A percentile compares a stretch with the other conserved stretches of the same genome.
Conservation (phyloP, 257 asterid genomes). For the Nyctanthes arbortristis region DNA sequence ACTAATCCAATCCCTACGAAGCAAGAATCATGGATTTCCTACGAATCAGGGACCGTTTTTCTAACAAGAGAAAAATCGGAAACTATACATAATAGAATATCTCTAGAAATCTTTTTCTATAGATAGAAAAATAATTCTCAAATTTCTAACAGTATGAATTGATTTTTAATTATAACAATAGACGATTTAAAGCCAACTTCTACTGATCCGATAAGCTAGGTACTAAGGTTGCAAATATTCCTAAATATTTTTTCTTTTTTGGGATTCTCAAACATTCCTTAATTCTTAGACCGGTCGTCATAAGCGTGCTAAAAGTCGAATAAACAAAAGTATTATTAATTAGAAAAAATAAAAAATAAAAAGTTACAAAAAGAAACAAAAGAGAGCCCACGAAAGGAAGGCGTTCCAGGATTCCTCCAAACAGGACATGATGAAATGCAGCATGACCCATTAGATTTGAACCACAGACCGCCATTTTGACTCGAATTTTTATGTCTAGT, state of each 20-base stretch:
- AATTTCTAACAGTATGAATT: no score
- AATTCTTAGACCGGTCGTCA: neutral
- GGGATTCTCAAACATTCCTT: slow-evolving; percentile 1
- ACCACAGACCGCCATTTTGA: slow-evolving; percentile 38
- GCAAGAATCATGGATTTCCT: no score
- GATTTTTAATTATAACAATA: no score
- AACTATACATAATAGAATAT: no score
- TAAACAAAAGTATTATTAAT: neutral
- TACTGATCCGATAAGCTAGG: neutral
- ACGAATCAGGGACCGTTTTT: no score
- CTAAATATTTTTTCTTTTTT: no score
- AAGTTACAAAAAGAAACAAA: neutral
- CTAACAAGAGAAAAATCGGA: no score
- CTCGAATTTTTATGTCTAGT: slow-evolving; percentile 32
- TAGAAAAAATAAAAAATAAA: neutral
- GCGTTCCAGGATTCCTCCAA: slow-evolving; percentile 2
- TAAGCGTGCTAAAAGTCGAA: neutral
- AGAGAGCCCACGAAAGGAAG: neutral
- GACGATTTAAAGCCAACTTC: neutral
- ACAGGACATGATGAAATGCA: slow-evolving; percentile 32
- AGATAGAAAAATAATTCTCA: no score
- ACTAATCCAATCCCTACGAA: no score
- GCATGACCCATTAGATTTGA: slow-evolving; percentile 26
- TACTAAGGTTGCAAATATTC: neutral
- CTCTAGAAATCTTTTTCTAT: no score